Evolutionary conservation across 2,329 filamentous ascomycete genomes (phyloP).

Genomic region (Monosporascus cannonballus): DNA sequence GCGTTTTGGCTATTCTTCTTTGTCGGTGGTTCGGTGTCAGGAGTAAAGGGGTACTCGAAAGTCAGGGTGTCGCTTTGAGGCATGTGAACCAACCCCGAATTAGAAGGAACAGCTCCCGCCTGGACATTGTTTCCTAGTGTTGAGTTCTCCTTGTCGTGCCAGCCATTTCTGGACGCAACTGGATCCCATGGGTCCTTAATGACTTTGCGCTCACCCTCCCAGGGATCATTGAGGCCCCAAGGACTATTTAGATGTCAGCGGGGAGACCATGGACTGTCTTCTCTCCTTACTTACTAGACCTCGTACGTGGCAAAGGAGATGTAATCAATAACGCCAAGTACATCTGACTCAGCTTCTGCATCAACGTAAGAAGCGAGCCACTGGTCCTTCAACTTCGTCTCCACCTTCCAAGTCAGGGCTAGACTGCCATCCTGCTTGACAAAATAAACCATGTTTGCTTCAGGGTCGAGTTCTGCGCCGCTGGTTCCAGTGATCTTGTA

Average conservation of each 20-base stretch:
- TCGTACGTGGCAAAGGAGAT: conserved; percentile 43
- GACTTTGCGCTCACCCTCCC: conserved; percentile 33
- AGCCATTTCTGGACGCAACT: conserved; percentile 39
- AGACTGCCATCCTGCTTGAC: conserved; percentile 35
- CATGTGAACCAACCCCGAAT: conserved; percentile 36
- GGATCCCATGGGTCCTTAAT: conserved; percentile 38
- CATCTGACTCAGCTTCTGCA: conserved; percentile 31
- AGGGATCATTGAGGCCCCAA: conserved; percentile 45
- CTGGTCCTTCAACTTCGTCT: conserved; percentile 44
- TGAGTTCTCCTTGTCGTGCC: conserved; percentile 36
- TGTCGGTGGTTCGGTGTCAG: conserved; percentile 18
- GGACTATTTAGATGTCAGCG: conserved; percentile 19
- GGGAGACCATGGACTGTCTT: not conserved
- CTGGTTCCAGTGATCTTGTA: conserved; percentile 34
- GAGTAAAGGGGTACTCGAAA: conserved; percentile 35
- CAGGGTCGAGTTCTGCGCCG: conserved; percentile 39
- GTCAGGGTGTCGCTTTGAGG: conserved; percentile 30
- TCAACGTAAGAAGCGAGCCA: conserved; percentile 49
- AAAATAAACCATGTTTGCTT: conserved; percentile 42
- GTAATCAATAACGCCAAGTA: conserved; percentile 46
- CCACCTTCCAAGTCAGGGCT: conserved; percentile 43
- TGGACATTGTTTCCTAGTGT: conserved; percentile 42
- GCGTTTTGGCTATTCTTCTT: conserved; percentile 38
- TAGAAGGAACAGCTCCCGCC: conserved; percentile 48
- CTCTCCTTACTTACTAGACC: conserved; percentile 34